phyloP scores from a whole-genome alignment of 1,284 basidiomycete species.

The Pisolithus thermaeus region DNA sequence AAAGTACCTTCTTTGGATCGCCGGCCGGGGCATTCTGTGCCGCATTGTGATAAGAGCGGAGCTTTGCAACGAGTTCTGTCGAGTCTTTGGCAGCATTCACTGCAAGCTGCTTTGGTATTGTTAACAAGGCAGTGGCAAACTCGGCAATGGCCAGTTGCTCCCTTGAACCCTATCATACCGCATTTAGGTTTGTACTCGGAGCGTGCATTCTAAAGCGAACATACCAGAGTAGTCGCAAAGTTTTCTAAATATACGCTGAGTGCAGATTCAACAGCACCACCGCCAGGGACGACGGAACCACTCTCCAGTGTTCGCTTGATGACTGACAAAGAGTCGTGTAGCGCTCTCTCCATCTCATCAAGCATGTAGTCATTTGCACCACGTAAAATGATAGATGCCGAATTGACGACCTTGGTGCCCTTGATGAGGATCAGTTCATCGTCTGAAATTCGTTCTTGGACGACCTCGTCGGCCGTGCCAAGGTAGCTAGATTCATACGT shows the following conservation, averaged over 20 bases:
- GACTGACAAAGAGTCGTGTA: constrained; percentile 93
- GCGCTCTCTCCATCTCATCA: constrained; percentile 97
- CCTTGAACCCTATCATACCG: constrained; percentile 72
- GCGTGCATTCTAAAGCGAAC: constrained; percentile 21
- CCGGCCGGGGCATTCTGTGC: constrained; percentile 88
- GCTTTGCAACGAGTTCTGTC: constrained; percentile 94
- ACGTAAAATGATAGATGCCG: constrained; percentile 88
- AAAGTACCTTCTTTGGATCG: constrained; percentile 92
- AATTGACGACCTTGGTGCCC: constrained; percentile 95
- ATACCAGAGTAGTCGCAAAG: constrained; percentile 93
- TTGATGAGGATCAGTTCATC: constrained; percentile 98
- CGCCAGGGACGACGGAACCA: constrained; percentile 93
- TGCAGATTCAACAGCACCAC: constrained; percentile 96
- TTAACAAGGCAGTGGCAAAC: constrained; percentile 88
- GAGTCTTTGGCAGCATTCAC: constrained; percentile 99
- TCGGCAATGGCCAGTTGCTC: constrained; percentile 99
- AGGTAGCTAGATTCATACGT: constrained; percentile 91
- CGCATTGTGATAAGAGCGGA: constrained; percentile 95
- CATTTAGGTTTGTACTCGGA: constrained; percentile 6
- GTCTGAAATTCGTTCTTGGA: constrained; percentile 97
- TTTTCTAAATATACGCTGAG: constrained; percentile 98
- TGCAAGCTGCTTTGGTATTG: constrained; percentile 95
- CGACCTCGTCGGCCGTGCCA: constrained; percentile 91
- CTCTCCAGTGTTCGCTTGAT: constrained; percentile 98
- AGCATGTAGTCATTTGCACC: constrained; percentile 99